Conservation (phyloP, 768 basidiomycete species). For the Phaeotremella fagi region DNA sequence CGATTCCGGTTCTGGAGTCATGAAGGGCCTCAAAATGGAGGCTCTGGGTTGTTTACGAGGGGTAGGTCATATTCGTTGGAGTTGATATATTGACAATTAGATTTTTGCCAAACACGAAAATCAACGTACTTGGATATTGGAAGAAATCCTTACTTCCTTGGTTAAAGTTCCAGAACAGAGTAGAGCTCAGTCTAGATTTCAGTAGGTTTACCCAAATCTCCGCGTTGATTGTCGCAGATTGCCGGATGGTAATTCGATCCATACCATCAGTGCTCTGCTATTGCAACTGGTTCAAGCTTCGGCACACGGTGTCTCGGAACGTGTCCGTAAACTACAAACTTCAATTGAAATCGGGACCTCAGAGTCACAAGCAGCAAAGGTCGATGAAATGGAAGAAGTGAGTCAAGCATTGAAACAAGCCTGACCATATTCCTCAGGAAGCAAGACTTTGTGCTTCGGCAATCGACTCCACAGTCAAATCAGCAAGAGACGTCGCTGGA, state of each 20-base stretch:
- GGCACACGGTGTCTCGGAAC: slow-evolving; percentile 67
- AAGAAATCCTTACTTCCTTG: slow-evolving; percentile 85
- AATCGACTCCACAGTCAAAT: slow-evolving; percentile 63
- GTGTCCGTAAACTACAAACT: slow-evolving; percentile 20
- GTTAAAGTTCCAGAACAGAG: slow-evolving; percentile 86
- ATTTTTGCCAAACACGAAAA: slow-evolving; percentile 79
- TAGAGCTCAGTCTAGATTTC: slow-evolving; percentile 82
- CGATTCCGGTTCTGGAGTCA: slow-evolving; percentile 63
- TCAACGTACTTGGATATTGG: slow-evolving; percentile 95
- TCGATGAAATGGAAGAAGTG: slow-evolving; percentile 55
- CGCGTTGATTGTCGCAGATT: slow-evolving; percentile 55
- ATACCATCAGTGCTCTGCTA: slow-evolving; percentile 86
- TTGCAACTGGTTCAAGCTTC: slow-evolving; percentile 96
- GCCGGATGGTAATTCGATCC: slow-evolving; percentile 82
- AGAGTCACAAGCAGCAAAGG: slow-evolving; percentile 56
- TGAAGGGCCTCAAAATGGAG: slow-evolving; percentile 75
- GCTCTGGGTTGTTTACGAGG: slow-evolving; percentile 77
- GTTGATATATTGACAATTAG: slow-evolving; percentile 51
- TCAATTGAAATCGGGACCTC: slow-evolving; percentile 59
- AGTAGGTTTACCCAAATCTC: slow-evolving; percentile 53
- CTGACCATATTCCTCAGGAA: slow-evolving; percentile 16
- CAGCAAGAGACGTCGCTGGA: slow-evolving; percentile 74
- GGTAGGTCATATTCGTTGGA: slow-evolving; percentile 53
- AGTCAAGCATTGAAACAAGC: slow-evolving; percentile 41
- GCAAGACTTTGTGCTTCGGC: slow-evolving; percentile 19